Evolutionary conservation across 768 basidiomycete genomes (phyloP), one percentile per base, ranked within the genome.

Genomic region (Rhizopogon rudus): DNA sequence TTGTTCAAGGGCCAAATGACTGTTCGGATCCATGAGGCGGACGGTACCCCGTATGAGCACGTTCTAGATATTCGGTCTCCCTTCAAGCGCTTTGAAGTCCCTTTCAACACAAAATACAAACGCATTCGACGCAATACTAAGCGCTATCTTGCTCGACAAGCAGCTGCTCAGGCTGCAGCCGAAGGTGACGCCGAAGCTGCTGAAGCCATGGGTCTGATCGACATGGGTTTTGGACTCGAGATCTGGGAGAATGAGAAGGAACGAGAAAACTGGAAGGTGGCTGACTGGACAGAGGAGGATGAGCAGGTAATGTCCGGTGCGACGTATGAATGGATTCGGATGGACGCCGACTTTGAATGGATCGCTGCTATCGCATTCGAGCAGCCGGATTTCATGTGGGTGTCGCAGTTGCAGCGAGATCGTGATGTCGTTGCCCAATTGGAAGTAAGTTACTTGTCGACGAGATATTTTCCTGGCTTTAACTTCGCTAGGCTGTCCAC

Each of bases 341-440:
- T 98, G 80, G 97, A 99, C 66, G 94, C 97, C 14, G 97, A 99
- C 67, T 95, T 97, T 69, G 97, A 99, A 73, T 99, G 97, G 97
- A 90, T 98, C 53, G 89, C 92, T n/a, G 81, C 80, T 40, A 82
- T 98, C 58, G 85, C 84, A 59, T 98, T 96, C 60, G 90, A 95
- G 50, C 93, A 98, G 73, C 93, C 92, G 42, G 94, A 95, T 74
- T 98, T 94, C 65, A 96, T 96, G 92, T 99, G 95, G 94, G 90
- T 96, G 20, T 92, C 88, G 40, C 97, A 98, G 67, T 75, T 99
- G 50, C 93, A 96, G 71, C 79, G 94, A 54, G 97, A 99, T 71
- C 77, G 93, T 58, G 97, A 99, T 72, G 95, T 99, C 39, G 88
- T 98, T 20, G 97, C 96, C 2, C 97, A 99, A 69, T 76, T 98